Evolutionary conservation across 2,329 filamentous ascomycete species (phyloP).

Genomic region (Fusarium falciforme): DNA sequence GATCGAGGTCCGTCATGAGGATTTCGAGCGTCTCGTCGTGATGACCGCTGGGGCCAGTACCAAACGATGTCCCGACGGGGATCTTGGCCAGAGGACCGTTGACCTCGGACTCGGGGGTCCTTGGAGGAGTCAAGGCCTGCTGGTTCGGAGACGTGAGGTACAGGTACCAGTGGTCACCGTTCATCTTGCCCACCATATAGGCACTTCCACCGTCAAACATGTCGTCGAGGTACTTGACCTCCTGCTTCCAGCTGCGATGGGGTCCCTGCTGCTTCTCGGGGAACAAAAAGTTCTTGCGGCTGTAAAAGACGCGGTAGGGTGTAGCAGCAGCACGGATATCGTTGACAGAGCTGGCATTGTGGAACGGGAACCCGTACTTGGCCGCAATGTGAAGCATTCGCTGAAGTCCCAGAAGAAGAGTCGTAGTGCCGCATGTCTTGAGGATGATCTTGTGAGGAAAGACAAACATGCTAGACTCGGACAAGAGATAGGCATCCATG

Average conservation of each 20-base stretch:
- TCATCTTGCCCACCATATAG: constrained; percentile 99
- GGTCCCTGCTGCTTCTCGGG: constrained; percentile 94
- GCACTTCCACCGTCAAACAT: constrained; percentile 93
- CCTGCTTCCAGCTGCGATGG: constrained; percentile 97
- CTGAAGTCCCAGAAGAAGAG: constrained; percentile 87
- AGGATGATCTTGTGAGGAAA: constrained; percentile 99
- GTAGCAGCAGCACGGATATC: constrained; percentile 82
- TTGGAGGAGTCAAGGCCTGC: constrained; percentile 81
- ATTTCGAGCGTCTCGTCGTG: constrained; percentile 83
- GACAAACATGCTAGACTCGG: constrained; percentile 99
- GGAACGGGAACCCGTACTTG: constrained; percentile 85
- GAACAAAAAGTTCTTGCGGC: constrained; percentile 97
- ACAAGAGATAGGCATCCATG: constrained; percentile 95
- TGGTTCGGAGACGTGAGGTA: constrained; percentile 92
- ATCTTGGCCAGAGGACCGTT: constrained; percentile 61
- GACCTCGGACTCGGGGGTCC: constrained; percentile 72
- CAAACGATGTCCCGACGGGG: constrained; percentile 59
- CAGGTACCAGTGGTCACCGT: constrained; percentile 98
- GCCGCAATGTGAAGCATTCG: constrained; percentile 94
- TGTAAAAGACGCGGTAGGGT: constrained; percentile 97
- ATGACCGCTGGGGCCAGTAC: constrained; percentile 58
- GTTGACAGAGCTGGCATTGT: constrained; percentile 73
- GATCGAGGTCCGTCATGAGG: constrained; percentile 78
- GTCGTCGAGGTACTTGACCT: constrained; percentile 91
- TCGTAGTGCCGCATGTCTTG: constrained; percentile 98